Evolutionary conservation across 805 yeast species (phyloP).

Genomic region (Suhomyces tanzawaensis): DNA sequence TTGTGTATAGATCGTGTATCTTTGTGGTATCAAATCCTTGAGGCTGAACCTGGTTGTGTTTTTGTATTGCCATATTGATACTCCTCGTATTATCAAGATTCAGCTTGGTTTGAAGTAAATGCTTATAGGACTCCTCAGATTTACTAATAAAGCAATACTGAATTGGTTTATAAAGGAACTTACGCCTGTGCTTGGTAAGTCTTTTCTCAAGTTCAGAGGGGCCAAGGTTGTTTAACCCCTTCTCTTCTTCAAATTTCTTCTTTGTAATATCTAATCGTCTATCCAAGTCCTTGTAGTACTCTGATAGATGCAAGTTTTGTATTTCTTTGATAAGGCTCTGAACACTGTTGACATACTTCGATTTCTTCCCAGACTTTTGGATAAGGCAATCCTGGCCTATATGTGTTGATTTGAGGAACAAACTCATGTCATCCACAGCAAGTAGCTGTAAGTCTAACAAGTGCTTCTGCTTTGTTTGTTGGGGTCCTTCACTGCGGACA

Average conservation of each 20-base stretch:
- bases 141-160: conserved; percentile 23
- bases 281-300: conserved; percentile 6
- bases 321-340: conserved; percentile 11
- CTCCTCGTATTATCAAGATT: neutral
- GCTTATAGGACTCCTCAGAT: conserved; percentile 15
- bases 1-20: conserved; percentile 9
- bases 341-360: conserved; percentile 13
- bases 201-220: conserved; percentile 6
- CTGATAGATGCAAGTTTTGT: conserved; percentile 11
- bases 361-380: conserved; percentile 12
- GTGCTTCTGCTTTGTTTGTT: neutral
- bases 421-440: conserved; percentile 24
- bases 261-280: conserved; percentile 5
- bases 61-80: neutral
- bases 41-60: neutral
- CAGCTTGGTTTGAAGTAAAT: conserved; percentile 9
- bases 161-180: conserved; percentile 20
- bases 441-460: conserved; percentile 15
- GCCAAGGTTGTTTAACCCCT: neutral
- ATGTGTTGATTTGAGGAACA: conserved; percentile 14
- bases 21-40: conserved; percentile 2
- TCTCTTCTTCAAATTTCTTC: neutral
- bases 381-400: conserved; percentile 7
- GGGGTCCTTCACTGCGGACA: conserved; percentile 4
- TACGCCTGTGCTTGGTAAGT: conserved; percentile 14